phyloP scores from a whole-genome alignment of 2,329 filamentous ascomycete species.

The Boeremia lycopersici region DNA sequence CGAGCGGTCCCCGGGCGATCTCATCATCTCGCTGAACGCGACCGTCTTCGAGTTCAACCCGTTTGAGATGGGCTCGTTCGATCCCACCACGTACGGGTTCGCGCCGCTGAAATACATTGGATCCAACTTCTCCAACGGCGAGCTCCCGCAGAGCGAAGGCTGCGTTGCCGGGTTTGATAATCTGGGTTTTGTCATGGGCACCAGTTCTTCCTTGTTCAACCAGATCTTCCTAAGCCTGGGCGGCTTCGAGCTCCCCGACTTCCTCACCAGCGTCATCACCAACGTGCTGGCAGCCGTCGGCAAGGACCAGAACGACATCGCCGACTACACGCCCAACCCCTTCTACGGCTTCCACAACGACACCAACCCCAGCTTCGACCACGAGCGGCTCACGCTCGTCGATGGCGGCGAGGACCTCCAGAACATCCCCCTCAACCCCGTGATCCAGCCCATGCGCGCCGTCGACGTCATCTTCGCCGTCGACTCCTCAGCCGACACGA shows the following conservation, averaged over 20 bases:
- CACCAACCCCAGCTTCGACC: slow-evolving; percentile 63
- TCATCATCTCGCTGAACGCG: slow-evolving; percentile 69
- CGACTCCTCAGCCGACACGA: slow-evolving; percentile 77
- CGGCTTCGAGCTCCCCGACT: slow-evolving; percentile 53
- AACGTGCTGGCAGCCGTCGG: slow-evolving; percentile 63
- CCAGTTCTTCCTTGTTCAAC: slow-evolving; percentile 85
- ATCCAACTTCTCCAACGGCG: slow-evolving; percentile 71
- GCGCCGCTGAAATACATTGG: slow-evolving; percentile 73
- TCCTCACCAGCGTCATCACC: slow-evolving; percentile 59
- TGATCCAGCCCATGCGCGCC: slow-evolving; percentile 73
- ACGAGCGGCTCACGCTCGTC: slow-evolving; percentile 68
- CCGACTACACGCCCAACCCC: slow-evolving; percentile 75
- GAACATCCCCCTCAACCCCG: slow-evolving; percentile 78
- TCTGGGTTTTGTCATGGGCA: slow-evolving; percentile 82
- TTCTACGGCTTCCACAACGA: slow-evolving; percentile 70
- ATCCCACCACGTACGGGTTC: slow-evolving; percentile 74
- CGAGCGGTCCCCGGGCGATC: slow-evolving; percentile 66
- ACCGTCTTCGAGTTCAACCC: slow-evolving; percentile 81
- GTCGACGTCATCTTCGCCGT: slow-evolving; percentile 84
- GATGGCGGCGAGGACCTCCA: slow-evolving; percentile 80
- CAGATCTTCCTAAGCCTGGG: slow-evolving; percentile 71
- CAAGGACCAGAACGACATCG: slow-evolving; percentile 71
- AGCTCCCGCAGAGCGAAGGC: slow-evolving; percentile 58
- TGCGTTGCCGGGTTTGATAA: slow-evolving; percentile 86
- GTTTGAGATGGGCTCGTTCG: slow-evolving; percentile 78